Percentiles rank a stretch among this genome's conserved stretches.
Evolutionary conservation across 2,329 filamentous ascomycete genomes (phyloP).

Genomic region (Zelopaecilomyces penicillatus): DNA sequence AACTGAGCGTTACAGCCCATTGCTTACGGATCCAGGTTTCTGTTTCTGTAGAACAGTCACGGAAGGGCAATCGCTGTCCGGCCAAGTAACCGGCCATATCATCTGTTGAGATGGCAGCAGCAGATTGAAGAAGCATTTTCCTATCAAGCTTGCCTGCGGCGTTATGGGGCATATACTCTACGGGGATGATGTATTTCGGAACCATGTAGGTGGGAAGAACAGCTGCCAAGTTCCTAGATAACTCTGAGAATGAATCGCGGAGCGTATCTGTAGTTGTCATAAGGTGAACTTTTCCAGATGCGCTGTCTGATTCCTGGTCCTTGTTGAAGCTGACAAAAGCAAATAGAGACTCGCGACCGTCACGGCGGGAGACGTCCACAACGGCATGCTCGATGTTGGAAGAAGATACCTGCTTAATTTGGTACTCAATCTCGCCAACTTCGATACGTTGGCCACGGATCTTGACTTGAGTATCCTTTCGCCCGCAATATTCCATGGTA

Average conservation of each 20-base stretch:
- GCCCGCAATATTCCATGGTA: slow-evolving; percentile 33
- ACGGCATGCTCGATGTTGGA: neutral
- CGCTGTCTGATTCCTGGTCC: too few species aligned
- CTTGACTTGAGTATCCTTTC: slow-evolving; percentile 49
- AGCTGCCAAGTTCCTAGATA: neutral
- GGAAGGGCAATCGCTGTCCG: slow-evolving; percentile 2
- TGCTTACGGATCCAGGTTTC: slow-evolving; percentile 3
- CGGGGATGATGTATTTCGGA: slow-evolving; percentile 3
- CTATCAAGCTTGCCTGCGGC: slow-evolving; percentile 5
- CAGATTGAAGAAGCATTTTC: slow-evolving; percentile 1
- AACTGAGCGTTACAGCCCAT: slow-evolving; percentile 4
- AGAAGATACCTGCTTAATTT: slow-evolving; percentile 1
- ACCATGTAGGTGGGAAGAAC: slow-evolving; percentile 4
- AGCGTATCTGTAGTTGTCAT: neutral
- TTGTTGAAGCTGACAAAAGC: slow-evolving; percentile 2
- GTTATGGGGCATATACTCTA: slow-evolving; percentile 4
- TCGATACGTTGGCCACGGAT: slow-evolving; percentile 46
- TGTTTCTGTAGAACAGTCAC: slow-evolving; percentile 1
- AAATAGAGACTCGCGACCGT: neutral
- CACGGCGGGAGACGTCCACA: neutral
- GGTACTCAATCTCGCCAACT: slow-evolving; percentile 20
- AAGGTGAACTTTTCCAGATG: neutral
- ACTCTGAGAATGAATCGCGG: neutral
- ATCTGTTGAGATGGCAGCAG: neutral
- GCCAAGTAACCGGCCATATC: slow-evolving; percentile 1